Percentiles rank a stretch among this genome's conserved stretches.
phyloP scores from a whole-genome alignment of 176 grass and related monocot species.

The Triticum urartu region DNA sequence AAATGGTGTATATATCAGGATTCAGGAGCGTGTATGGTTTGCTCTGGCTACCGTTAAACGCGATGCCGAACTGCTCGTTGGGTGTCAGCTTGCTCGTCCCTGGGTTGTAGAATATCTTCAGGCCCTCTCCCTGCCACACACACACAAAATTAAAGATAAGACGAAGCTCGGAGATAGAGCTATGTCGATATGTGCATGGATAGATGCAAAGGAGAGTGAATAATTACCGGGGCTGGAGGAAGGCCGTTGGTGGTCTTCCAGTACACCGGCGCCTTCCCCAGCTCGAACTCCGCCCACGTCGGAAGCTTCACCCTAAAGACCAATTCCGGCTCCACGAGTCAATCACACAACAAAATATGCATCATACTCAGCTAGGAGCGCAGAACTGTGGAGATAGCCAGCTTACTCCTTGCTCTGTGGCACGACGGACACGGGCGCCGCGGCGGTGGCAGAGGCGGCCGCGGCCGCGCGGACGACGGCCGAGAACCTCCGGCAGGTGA shows the following conservation, averaged over 20 bases:
- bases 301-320: constrained; percentile 48
- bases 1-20: background rate
- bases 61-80: constrained; percentile 69
- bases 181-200: background rate
- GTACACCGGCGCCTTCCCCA: constrained; percentile 74
- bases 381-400: background rate
- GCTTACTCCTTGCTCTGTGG: constrained; percentile 31
- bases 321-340: background rate
- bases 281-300: constrained; percentile 82
- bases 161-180: background rate
- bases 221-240: constrained; percentile 59
- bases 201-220: background rate
- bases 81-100: constrained; percentile 49
- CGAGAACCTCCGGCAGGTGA: constrained; percentile 29
- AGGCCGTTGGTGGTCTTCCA: constrained; percentile 88
- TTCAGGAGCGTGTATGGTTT: background rate
- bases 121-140: constrained; percentile 59
- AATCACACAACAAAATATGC: background rate
- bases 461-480: background rate
- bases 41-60: constrained; percentile 62
- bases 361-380: background rate
- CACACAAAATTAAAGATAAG: background rate
- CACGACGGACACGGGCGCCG: background rate
- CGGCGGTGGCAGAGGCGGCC: background rate
- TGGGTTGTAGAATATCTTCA: constrained; percentile 95